A percentile compares a stretch with the other conserved stretches of the same genome.
phyloP scores from a whole-genome alignment of 2,329 filamentous ascomycete species.

The Pseudogymnoascus sp. region DNA sequence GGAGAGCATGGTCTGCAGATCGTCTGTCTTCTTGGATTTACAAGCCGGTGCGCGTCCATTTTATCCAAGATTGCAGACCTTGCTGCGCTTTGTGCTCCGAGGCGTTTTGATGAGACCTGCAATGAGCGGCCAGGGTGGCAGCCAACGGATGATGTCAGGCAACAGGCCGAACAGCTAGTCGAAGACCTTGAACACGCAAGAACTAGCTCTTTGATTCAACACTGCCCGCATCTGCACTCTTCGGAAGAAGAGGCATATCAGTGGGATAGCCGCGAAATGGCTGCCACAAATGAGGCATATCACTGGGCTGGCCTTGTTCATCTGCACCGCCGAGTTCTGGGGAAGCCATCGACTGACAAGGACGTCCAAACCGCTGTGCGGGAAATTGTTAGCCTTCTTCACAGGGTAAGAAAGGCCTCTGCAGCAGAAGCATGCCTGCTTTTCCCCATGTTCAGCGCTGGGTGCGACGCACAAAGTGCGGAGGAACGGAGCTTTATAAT shows the following conservation, averaged over 20 bases:
- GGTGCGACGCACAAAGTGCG: constrained; percentile 57
- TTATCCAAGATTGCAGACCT: constrained; percentile 65
- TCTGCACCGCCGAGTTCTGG: constrained; percentile 63
- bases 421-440: constrained; percentile 66
- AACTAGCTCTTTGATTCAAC: constrained; percentile 32
- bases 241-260: constrained; percentile 41
- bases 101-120: constrained; percentile 48
- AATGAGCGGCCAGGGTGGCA: constrained; percentile 47
- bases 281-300: constrained; percentile 67
- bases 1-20: constrained; percentile 58
- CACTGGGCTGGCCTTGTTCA: constrained; percentile 73
- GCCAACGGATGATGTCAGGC: constrained; percentile 45
- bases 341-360: constrained; percentile 45
- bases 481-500: constrained; percentile 52
- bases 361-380: constrained; percentile 55
- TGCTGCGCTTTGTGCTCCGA: constrained; percentile 56
- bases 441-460: constrained; percentile 77
- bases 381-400: constrained; percentile 54
- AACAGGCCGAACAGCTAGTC: constrained; percentile 51
- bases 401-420: constrained; percentile 53
- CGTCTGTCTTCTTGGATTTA: constrained; percentile 75
- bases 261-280: constrained; percentile 55
- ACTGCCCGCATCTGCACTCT: constrained; percentile 37
- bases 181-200: constrained; percentile 51
- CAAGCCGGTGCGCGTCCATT: constrained; percentile 59